Percentiles rank a stretch among this genome's conserved stretches.
Conservation (phyloP, 352 stramenopile species). For the Pythium brachiatum region DNA sequence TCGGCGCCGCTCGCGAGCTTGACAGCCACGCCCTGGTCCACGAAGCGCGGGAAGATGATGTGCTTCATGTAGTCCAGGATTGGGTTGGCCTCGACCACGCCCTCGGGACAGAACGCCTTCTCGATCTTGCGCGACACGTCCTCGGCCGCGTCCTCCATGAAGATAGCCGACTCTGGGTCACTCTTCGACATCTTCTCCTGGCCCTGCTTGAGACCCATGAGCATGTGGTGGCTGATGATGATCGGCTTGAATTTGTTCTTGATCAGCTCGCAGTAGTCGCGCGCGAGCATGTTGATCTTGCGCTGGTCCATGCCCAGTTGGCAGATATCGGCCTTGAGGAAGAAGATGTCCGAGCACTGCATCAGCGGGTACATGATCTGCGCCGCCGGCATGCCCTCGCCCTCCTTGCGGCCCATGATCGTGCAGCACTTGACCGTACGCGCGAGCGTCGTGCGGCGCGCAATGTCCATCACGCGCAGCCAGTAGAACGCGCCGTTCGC, state of each 20-base stretch:
- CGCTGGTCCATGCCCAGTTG: conserved; percentile 99
- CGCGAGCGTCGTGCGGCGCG: conserved; percentile 87
- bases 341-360: conserved; percentile 99
- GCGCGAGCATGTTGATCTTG: conserved; percentile 98
- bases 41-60: conserved; percentile 93
- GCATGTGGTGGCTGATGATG: conserved; percentile 99
- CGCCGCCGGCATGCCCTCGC: conserved; percentile 88
- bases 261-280: conserved; percentile 97
- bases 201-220: conserved; percentile 97
- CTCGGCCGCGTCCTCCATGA: conserved; percentile 97
- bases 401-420: conserved; percentile 97
- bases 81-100: conserved; percentile 90
- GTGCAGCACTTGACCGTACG: conserved; percentile 98
- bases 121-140: conserved; percentile 98
- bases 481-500: conserved; percentile 89
- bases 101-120: conserved; percentile 96
- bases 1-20: conserved; percentile 45
- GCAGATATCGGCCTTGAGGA: conserved; percentile 99
- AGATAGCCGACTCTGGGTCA: conserved; percentile 97
- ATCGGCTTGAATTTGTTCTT: conserved; percentile 94
- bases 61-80: conserved; percentile 98
- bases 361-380: conserved; percentile 98
- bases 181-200: conserved; percentile 99
- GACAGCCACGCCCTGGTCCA: conserved; percentile 42
- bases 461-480: conserved; percentile 94